Conservation (phyloP, 345 rosid species). For the Erucastrum elatum region DNA sequence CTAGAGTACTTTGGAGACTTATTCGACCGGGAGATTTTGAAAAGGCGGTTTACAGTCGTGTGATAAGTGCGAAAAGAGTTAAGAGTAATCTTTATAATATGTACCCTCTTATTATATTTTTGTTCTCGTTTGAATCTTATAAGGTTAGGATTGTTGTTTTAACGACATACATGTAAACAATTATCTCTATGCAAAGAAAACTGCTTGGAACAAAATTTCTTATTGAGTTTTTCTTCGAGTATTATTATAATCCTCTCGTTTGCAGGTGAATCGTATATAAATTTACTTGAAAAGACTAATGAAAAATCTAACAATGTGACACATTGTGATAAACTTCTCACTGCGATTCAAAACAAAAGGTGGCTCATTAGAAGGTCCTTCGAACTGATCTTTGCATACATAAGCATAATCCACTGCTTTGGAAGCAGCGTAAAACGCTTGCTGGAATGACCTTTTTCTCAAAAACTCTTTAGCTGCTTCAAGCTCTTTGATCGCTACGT, state of each 20-base stretch:
- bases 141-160: not conserved
- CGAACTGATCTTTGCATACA: conserved; percentile 20
- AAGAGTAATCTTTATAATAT: not conserved
- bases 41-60: not conserved
- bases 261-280: not conserved
- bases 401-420: conserved; percentile 18
- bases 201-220: not conserved
- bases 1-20: not conserved
- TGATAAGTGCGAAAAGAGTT: not conserved
- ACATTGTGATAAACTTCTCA: conserved; percentile 9
- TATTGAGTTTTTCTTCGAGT: not conserved
- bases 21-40: not conserved
- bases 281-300: not conserved
- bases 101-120: no score
- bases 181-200: not conserved
- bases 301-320: conserved; percentile 1
- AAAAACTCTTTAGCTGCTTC: not conserved
- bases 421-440: not conserved
- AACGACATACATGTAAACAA: not conserved
- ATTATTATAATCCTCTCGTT: not conserved
- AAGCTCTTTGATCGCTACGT: conserved; percentile 10
- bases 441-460: not conserved
- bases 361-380: conserved; percentile 26
- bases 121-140: not conserved
- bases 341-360: not conserved